Base-by-base conservation (phyloP, 176 grass and related monocot species). In the Phragmites australis region DNA sequence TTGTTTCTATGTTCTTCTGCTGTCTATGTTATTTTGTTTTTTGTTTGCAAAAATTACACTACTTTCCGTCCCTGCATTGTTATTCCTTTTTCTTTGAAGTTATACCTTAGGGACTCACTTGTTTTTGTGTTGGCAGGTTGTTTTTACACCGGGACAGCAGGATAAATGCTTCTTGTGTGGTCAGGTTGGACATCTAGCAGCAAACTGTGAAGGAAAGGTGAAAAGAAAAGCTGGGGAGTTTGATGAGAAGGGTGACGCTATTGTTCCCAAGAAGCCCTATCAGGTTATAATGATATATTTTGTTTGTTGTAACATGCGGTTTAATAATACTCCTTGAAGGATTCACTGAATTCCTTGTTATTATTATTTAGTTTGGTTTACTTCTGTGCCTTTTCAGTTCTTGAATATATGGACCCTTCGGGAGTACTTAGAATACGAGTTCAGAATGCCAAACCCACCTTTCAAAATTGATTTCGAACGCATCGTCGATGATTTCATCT, bases 81-180 rank as follows among this genome's bases (percentile, higher is more conserved):
- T 55, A 48, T 44, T 12, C 16, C 25, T 62, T 37, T 54, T 53
- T 82, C 27, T 53, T 75, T 23, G 27, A 65, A 39, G 3, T 27
- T 83, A 41, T 66, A 75, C 39, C 48, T 73, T 62, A 64, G 78
- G 14, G 44, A 23, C 57, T 82, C 40, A 75, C 73, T 51, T 80
- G 2, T 68, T 26, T 77, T 40, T 90, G 58, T 89, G 37, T 75
- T 80, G 87, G 61, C 79, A 99, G 96, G 90, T 99, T 44, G 84
- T 99, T 81, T 99, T 87, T 84, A 99, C 88, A 75, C 96, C 96
- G 39, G 96, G 96, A 12, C 93, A 99, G 81, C 92, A 95, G 81
- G 96, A 93, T 77, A 99, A 99, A 82, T 99, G 93, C 76, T 99
- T 99, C 70, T 86, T 99, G 29, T 99, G 96, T 86, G 96, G 93